A percentile compares a stretch with the other conserved stretches of the same genome.
phyloP scores from a whole-genome alignment of 306 rosid species.

The Arachis stenosperma region DNA sequence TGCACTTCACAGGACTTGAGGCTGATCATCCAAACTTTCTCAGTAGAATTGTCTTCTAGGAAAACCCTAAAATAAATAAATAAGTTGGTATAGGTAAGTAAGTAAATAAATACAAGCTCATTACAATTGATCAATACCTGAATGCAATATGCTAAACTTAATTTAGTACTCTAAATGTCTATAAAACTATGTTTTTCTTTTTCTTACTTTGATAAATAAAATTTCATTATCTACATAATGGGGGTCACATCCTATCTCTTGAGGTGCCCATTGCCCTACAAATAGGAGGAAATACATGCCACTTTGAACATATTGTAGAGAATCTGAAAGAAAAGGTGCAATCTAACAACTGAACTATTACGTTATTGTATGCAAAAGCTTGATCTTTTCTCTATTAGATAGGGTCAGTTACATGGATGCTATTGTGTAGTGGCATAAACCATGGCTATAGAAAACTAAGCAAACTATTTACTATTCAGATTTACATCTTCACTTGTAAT shows the following conservation, averaged over 20 bases:
- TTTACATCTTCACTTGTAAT: not conserved
- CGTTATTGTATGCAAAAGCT: not conserved
- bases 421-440: not conserved
- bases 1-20: not conserved
- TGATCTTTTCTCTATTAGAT: too few species aligned
- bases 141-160: not conserved
- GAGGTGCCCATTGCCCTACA: not conserved
- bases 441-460: too few species aligned
- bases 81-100: too few species aligned
- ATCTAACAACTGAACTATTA: slow-evolving; percentile 12
- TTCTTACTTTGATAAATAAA: not conserved
- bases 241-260: slow-evolving; percentile 27
- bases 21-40: slow-evolving; percentile 22
- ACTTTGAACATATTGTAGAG: not conserved
- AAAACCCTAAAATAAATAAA: not conserved
- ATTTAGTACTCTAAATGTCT: not conserved
- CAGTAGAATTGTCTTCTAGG: slow-evolving; percentile 8
- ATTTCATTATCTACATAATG: not conserved
- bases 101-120: too few species aligned
- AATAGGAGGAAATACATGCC: not conserved
- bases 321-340: slow-evolving; percentile 1
- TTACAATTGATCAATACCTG: slow-evolving; percentile 14
- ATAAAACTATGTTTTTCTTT: not conserved
- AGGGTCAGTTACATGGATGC: too few species aligned
- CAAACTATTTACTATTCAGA: too few species aligned